phyloP scores from a whole-genome alignment of 2,329 filamentous ascomycete species.

The Penicillium aurantiogriseum region DNA sequence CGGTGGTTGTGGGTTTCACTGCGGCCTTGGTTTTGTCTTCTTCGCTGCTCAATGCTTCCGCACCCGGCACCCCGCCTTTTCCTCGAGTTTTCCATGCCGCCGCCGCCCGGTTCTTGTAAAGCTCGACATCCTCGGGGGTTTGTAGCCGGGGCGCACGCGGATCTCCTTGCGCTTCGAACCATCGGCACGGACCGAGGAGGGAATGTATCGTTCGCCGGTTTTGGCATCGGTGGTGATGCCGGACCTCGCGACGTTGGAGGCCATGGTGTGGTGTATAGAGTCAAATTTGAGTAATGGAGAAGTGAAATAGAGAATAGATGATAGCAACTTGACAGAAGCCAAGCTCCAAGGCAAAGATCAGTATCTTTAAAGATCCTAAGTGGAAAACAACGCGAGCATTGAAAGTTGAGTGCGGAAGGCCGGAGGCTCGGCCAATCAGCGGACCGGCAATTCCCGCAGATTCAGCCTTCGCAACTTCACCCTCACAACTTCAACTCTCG shows the following conservation, averaged over 20 bases:
- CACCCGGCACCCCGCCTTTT: conserved; percentile 71
- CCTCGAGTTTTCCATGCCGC: conserved; percentile 78
- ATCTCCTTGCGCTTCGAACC: conserved; percentile 93
- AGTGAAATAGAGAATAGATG: not conserved
- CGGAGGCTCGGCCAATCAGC: conserved; percentile 39
- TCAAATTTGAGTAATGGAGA: not conserved
- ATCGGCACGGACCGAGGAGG: conserved; percentile 80
- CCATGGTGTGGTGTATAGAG: conserved; percentile 8
- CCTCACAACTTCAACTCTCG: conserved; percentile 23
- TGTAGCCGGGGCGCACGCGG: conserved; percentile 88
- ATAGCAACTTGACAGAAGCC: not conserved
- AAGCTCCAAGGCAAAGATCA: conserved; percentile 2
- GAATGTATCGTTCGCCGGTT: conserved; percentile 84
- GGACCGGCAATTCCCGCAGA: conserved; percentile 40
- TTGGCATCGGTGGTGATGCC: conserved; percentile 74
- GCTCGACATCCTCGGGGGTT: conserved; percentile 89
- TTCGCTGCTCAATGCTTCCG: conserved; percentile 55
- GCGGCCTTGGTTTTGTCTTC: conserved; percentile 50
- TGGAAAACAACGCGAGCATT: conserved; percentile 13
- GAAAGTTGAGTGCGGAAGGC: conserved; percentile 20
- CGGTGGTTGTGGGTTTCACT: not conserved
- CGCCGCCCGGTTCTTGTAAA: conserved; percentile 91
- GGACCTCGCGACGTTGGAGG: conserved; percentile 35
- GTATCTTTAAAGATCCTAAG: conserved; percentile 1
- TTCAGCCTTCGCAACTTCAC: conserved; percentile 35